phyloP scores from a whole-genome alignment of 2,329 filamentous ascomycete genomes.

The Neonectria faginata region DNA sequence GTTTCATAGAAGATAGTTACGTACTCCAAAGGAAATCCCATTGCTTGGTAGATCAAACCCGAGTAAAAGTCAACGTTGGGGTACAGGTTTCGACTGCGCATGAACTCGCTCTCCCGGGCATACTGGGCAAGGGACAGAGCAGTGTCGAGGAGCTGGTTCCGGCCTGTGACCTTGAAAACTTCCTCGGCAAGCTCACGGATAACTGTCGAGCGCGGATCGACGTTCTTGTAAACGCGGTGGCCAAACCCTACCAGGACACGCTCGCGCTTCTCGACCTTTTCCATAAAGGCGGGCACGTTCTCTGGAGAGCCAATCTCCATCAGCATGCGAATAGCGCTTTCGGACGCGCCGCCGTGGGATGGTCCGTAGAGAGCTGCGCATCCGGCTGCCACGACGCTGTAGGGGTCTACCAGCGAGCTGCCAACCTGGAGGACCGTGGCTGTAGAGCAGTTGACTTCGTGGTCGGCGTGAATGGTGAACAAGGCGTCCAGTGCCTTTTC shows the following conservation, averaged over 20 bases:
- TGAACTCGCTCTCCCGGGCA: slow-evolving; percentile 60
- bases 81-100: slow-evolving; percentile 61
- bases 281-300: slow-evolving; percentile 63
- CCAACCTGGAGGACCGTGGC: slow-evolving; percentile 68
- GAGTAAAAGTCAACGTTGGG: slow-evolving; percentile 66
- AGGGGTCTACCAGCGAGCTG: slow-evolving; percentile 67
- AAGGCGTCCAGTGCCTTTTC: slow-evolving; percentile 64
- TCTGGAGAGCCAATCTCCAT: slow-evolving; percentile 63
- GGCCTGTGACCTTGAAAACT: slow-evolving; percentile 62
- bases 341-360: slow-evolving; percentile 70
- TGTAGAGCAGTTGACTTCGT: slow-evolving; percentile 69
- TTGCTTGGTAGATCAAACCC: slow-evolving; percentile 64
- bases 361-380: slow-evolving; percentile 67
- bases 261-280: slow-evolving; percentile 62
- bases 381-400: slow-evolving; percentile 63
- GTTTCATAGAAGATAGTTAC: slow-evolving; percentile 16
- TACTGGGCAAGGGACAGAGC: slow-evolving; percentile 60
- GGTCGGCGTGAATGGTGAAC: slow-evolving; percentile 68
- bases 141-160: slow-evolving; percentile 64
- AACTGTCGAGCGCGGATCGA: slow-evolving; percentile 63
- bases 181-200: slow-evolving; percentile 62
- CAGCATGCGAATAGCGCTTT: slow-evolving; percentile 66
- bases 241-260: slow-evolving; percentile 67
- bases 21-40: slow-evolving; percentile 63
- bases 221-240: slow-evolving; percentile 66